These are phyloP conservation scores for Naganishia randhawae DNA, from an alignment of 768 basidiomycete species.

Conservation along the genomic window DNA sequence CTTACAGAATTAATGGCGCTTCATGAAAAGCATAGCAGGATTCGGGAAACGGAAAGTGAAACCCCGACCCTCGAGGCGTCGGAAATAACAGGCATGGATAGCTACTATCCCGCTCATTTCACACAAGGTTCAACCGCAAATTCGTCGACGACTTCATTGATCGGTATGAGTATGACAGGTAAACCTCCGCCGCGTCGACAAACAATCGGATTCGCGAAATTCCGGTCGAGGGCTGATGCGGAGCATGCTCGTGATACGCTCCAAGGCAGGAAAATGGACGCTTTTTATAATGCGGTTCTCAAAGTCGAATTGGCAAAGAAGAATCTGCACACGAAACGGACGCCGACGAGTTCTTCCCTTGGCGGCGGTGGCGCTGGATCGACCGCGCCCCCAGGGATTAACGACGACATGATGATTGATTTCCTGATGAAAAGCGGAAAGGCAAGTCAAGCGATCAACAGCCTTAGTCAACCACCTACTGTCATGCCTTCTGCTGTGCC, in stretches of 20 bases:
- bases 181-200: slow-evolving; percentile 63
- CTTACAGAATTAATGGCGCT: slow-evolving; percentile 14
- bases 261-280: slow-evolving; percentile 84
- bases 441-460: slow-evolving; percentile 15
- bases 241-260: slow-evolving; percentile 79
- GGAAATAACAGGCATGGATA: slow-evolving; percentile 13
- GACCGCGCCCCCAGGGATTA: slow-evolving; percentile 40
- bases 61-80: slow-evolving; percentile 1
- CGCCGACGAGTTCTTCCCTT: slow-evolving; percentile 42
- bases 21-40: slow-evolving; percentile 11
- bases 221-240: slow-evolving; percentile 80
- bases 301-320: slow-evolving; percentile 99
- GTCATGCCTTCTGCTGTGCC: slow-evolving; percentile 15
- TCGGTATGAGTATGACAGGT: slow-evolving; percentile 19
- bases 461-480: slow-evolving; percentile 10
- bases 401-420: slow-evolving; percentile 53
- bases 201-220: slow-evolving; percentile 97
- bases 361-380: slow-evolving; percentile 1
- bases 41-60: not conserved
- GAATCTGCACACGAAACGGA: slow-evolving; percentile 89
- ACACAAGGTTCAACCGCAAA: slow-evolving; percentile 22
- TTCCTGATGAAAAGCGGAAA: slow-evolving; percentile 40
- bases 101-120: slow-evolving; percentile 15
- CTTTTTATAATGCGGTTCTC: slow-evolving; percentile 83
- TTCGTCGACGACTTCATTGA: slow-evolving; percentile 24